phyloP scores from a whole-genome alignment of 805 yeast species.

The Yamadazyma kitorensis region DNA sequence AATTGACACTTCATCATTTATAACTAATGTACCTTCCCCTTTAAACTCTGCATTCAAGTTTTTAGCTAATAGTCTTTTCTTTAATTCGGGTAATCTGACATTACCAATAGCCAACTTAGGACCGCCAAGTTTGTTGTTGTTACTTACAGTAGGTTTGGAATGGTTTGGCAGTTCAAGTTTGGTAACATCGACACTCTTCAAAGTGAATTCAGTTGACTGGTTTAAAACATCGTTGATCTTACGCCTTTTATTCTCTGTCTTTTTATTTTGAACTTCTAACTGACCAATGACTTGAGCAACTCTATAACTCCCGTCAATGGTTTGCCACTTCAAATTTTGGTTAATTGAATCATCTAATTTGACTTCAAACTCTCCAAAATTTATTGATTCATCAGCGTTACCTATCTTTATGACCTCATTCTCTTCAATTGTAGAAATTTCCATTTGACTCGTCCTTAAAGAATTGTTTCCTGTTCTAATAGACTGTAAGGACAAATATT shows the following conservation, averaged over 20 bases:
- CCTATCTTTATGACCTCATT: conserved; percentile 49
- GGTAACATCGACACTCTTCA: conserved; percentile 10
- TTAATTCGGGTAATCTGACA: conserved; percentile 75
- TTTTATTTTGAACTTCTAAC: conserved; percentile 35
- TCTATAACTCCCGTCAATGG: conserved; percentile 72
- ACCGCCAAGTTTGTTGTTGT: conserved; percentile 1
- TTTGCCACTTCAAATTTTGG: conserved; percentile 75
- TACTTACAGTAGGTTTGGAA: too few species aligned
- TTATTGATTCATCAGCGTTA: conserved; percentile 39
- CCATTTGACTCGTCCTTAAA: conserved; percentile 23
- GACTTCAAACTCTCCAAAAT: conserved; percentile 51
- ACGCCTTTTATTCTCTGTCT: conserved; percentile 12
- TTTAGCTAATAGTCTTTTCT: conserved; percentile 52
- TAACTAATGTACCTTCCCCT: conserved; percentile 89
- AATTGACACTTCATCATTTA: conserved; percentile 73
- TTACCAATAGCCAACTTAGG: conserved; percentile 78
- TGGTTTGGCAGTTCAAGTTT: too few species aligned
- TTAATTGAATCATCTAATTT: conserved; percentile 64
- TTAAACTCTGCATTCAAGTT: conserved; percentile 82
- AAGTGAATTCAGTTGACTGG: conserved; percentile 28
- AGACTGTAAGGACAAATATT: conserved; percentile 28
- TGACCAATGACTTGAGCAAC: conserved; percentile 82
- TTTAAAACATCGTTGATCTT: conserved; percentile 25
- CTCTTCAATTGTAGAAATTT: conserved; percentile 25
- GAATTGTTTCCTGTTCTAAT: conserved; percentile 25